Evolutionary conservation across 2,329 filamentous ascomycete species (phyloP).

Genomic region (Microsporum canis): DNA sequence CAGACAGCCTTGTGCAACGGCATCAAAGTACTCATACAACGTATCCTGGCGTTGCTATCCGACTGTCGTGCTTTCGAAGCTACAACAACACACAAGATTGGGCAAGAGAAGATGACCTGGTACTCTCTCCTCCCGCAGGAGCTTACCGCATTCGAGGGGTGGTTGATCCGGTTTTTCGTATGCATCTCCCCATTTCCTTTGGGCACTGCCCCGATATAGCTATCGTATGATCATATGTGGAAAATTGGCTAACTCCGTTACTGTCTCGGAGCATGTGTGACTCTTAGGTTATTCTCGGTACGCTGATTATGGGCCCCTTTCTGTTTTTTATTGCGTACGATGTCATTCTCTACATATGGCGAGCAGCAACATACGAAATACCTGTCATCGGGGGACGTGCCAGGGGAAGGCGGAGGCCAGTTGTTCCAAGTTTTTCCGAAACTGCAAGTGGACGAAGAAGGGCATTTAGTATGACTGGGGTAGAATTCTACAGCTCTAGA

Average conservation of each 20-base stretch:
- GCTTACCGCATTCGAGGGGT: slow-evolving; percentile 48
- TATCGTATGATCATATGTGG: background rate
- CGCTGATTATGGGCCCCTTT: slow-evolving; percentile 54
- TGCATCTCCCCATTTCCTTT: slow-evolving; percentile 20
- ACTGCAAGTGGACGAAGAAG: slow-evolving; percentile 37
- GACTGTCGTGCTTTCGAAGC: background rate
- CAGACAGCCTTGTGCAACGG: background rate
- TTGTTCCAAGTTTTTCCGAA: slow-evolving; percentile 51
- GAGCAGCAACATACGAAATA: slow-evolving; percentile 47
- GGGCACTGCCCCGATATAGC: slow-evolving; percentile 4
- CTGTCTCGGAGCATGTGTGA: slow-evolving; percentile 5
- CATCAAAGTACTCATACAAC: background rate
- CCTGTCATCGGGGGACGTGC: slow-evolving; percentile 51
- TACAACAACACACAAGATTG: background rate
- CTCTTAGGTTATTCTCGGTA: slow-evolving; percentile 47
- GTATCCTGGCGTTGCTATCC: background rate
- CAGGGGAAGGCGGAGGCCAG: slow-evolving; percentile 47
- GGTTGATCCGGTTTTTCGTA: slow-evolving; percentile 53
- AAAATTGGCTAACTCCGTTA: background rate
- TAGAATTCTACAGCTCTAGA: slow-evolving; percentile 13
- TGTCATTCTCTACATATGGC: slow-evolving; percentile 49
- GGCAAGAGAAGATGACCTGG: slow-evolving; percentile 43
- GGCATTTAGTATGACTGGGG: slow-evolving; percentile 21
- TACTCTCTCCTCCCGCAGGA: slow-evolving; percentile 53
- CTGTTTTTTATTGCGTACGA: slow-evolving; percentile 52